Evolutionary conservation across 305 asterid species (phyloP).

Genomic region (Fraxinus sp.): DNA sequence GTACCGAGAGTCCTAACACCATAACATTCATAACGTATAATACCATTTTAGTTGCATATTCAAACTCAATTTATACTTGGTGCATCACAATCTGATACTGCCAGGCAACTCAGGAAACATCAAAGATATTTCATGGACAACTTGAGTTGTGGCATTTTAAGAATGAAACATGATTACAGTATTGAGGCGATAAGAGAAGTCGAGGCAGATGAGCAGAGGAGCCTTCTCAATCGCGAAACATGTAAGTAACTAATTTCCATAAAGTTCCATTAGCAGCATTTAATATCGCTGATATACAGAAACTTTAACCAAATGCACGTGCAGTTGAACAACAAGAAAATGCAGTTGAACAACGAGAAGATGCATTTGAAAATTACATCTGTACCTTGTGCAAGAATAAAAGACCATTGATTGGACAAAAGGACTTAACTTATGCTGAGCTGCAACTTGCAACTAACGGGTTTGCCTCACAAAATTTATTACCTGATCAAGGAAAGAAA

Average conservation of each 20-base stretch:
- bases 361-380: slow-evolving; percentile 11
- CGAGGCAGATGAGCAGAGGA: slow-evolving; percentile 22
- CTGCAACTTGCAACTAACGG: slow-evolving; percentile 48
- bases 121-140: slow-evolving; percentile 37
- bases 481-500: slow-evolving; percentile 33
- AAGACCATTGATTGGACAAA: slow-evolving; percentile 29
- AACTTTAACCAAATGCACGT: neutral
- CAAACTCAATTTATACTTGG: neutral
- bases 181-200: slow-evolving; percentile 34
- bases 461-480: slow-evolving; percentile 32
- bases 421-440: slow-evolving; percentile 44
- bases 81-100: slow-evolving; percentile 12
- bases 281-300: neutral
- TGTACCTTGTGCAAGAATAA: slow-evolving; percentile 39
- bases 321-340: slow-evolving; percentile 28
- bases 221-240: slow-evolving; percentile 3
- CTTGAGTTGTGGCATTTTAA: slow-evolving; percentile 45
- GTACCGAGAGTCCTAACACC: neutral
- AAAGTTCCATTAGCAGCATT: neutral
- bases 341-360: too few relatives aligned
- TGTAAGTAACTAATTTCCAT: slow-evolving; percentile 28
- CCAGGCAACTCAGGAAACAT: slow-evolving; percentile 47
- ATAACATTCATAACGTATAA: neutral
- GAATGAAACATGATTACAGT: slow-evolving; percentile 34
- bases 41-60: neutral